A percentile compares a stretch with the other conserved stretches of the same genome.
Evolutionary conservation across 352 stramenopile genomes (phyloP).

Genomic region (Thalassiosira allenii): DNA sequence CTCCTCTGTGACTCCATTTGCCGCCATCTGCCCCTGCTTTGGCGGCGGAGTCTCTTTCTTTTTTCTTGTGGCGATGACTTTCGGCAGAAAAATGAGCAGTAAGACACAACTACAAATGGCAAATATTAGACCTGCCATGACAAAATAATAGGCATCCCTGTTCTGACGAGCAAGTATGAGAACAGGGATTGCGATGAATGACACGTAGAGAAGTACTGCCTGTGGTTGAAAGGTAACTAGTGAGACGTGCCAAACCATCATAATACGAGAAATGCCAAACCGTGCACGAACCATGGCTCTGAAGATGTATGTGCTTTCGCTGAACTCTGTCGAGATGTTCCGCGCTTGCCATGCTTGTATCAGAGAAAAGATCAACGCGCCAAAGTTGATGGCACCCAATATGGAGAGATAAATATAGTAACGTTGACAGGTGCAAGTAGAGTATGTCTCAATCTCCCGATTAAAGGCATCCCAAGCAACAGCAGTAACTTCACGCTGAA

Average conservation of each 20-base stretch:
- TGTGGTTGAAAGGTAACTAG: too few species aligned
- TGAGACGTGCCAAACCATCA: too few species aligned
- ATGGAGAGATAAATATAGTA: slow-evolving; percentile 26
- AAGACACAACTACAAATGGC: slow-evolving; percentile 23
- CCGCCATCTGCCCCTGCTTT: too few species aligned
- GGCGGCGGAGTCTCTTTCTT: too few species aligned
- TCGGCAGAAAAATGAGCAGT: slow-evolving; percentile 40
- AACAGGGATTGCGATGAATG: slow-evolving; percentile 20
- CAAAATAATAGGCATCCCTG: slow-evolving; percentile 11
- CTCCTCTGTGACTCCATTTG: too few species aligned
- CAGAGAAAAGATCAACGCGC: slow-evolving; percentile 1
- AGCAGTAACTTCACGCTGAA: slow-evolving; percentile 7
- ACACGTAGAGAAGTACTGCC: slow-evolving; percentile 14
- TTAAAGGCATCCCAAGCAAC: slow-evolving; percentile 10
- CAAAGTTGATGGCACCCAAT: slow-evolving; percentile 10
- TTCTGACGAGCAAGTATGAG: slow-evolving; percentile 8
- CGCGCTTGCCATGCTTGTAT: slow-evolving; percentile 21
- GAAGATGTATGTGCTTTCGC: slow-evolving; percentile 23
- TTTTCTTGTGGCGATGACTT: too few species aligned
- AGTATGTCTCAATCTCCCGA: slow-evolving; percentile 20
- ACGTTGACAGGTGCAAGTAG: slow-evolving; percentile 17
- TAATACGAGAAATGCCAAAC: too few species aligned
- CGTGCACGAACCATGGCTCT: too few species aligned
- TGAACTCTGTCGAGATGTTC: slow-evolving; percentile 12
- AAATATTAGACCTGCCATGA: slow-evolving; percentile 26